Base-by-base conservation (phyloP, 495 filamentous ascomycete genomes). In the Pseudotulostoma volvatum region DNA sequence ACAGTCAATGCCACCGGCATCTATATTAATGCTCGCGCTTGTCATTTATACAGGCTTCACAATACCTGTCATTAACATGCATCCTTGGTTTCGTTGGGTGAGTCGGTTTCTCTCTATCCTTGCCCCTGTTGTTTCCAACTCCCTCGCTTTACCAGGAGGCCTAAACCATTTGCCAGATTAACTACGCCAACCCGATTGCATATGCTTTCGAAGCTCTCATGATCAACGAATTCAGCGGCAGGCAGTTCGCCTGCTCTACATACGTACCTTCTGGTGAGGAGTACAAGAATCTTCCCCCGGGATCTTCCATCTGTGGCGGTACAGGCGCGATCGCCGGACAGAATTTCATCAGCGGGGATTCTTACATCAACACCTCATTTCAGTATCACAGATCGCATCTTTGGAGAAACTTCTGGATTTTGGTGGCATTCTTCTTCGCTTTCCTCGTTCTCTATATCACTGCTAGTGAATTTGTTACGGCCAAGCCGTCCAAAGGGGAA, bases 321-420 rank as follows among this genome's bases (percentile, higher is more conserved):
- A 67, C 67, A 16, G 76, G 78, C 16, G 65, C 73, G 9, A 49
- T 43, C 8, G 55, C 66, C 17, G 77, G 74, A 16, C 48, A 50
- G 1, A 31, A 48, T 0, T 17, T 42, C 9, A 69, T 82, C 13
- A 38, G 44, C 18, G 73, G 76, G 21, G 61, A 56, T 31, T 54
- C 59, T 13, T 80, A 74, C 43, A 64, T 76, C 17, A 33, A 52
- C 18, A 44, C 61, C 4, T 72, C 67, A 23, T 82, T 67, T 52
- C 53, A 57, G 5, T 82, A 81, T 43, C 59, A 55, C 15, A 52
- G 63, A 31, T 56, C 49, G 17, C 72, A 83, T 45, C 64, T 79
- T 19, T 83, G 78, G 78, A 56, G 77, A n/a, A 81, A 82, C 42
- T 51, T 80, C 44, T 78, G 76, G 17, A 72, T 84, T 46, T 70